Evolutionary conservation across 805 yeast species (phyloP), one percentile per base, ranked within the genome.

Genomic region (Hagleromyces aurorensis): DNA sequence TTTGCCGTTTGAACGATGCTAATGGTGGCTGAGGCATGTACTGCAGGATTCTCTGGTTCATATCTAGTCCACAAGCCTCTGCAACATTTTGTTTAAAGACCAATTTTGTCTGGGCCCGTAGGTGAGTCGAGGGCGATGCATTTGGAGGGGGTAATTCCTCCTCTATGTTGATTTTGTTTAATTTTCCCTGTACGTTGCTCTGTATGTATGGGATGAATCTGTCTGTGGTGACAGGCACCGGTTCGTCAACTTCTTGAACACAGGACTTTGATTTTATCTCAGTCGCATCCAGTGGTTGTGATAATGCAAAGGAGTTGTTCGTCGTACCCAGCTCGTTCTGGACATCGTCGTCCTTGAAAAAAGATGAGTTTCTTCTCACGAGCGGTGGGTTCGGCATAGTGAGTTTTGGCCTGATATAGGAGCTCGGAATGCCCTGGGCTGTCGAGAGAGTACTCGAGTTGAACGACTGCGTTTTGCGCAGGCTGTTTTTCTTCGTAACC

Each of bases 31-130:
- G 59, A n/a, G 91, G 93, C 53, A 83, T 79, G 57, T 81, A 89
- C 45, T 84, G 86, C 35, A 89, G 61, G 21, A 91, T 83, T 40
- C 95, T 66, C 38, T 83, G 79, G 38, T 84, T 79, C 47, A 82
- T 71, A 34, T 81, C 78, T 28, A 86, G 64, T 0, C 98, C 97
- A 55, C 96, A 89, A 0, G 96, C 97, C 50, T 81, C 81, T 0
- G 96, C 97, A 2, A 89, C 94, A 16, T 84, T 78, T 45, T 74
- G 73, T 52, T 80, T 79, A 48, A 83, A 84, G 5, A 62, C 62
- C 23, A 54, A 44, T 30, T 59, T 60, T 5, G 67, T 62, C 37
- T 58, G 70, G 1, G 65, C 69, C 35, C 55, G 59, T 14, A 61
- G 49, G 44, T 59, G 70, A 20, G 62, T 57, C 3, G 61, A 52